A percentile compares a stretch with the other conserved stretches of the same genome.
Conservation (phyloP, 352 stramenopile genomes). For the Globisporangium abappressorium region DNA sequence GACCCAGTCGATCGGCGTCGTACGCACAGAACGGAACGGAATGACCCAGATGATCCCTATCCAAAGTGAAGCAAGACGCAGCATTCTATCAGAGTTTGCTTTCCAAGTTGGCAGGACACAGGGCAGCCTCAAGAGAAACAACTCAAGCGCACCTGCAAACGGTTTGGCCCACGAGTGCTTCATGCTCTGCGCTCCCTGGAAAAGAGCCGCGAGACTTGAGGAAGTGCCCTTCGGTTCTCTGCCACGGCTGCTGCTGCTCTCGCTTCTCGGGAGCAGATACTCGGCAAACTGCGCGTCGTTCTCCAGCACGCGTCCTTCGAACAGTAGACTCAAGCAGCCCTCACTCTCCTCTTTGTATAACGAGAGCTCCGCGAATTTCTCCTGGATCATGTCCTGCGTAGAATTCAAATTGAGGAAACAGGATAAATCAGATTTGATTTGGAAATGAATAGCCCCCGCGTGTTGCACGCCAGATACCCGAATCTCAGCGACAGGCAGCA, state of each 20-base stretch:
- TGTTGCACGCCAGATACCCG: conserved; percentile 22
- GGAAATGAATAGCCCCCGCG: neutral
- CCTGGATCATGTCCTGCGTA: conserved; percentile 40
- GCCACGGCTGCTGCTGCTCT: too few relatives aligned
- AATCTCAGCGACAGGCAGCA: conserved; percentile 44
- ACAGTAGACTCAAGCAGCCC: conserved; percentile 40
- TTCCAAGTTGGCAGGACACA: neutral
- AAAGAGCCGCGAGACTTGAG: neutral
- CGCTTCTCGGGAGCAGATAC: conserved; percentile 26
- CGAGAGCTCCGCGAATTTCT: conserved; percentile 37
- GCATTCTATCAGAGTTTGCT: neutral
- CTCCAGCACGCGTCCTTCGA: conserved; percentile 39
- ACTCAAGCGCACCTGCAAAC: conserved; percentile 32
- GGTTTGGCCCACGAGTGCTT: conserved; percentile 38
- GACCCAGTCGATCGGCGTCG: conserved; percentile 23
- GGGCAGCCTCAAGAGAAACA: neutral
- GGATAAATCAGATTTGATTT: neutral
- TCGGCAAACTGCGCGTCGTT: conserved; percentile 36
- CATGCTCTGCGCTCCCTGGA: neutral
- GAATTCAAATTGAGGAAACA: neutral
- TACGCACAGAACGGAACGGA: conserved; percentile 37
- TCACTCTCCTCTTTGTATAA: conserved; percentile 36
- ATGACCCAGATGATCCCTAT: conserved; percentile 65
- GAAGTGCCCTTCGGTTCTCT: neutral
- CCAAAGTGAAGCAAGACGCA: neutral